Evolutionary conservation across 306 rosid species (phyloP), one percentile per base, ranked within the genome.

Genomic region (Casuarina cunninghamiana): DNA sequence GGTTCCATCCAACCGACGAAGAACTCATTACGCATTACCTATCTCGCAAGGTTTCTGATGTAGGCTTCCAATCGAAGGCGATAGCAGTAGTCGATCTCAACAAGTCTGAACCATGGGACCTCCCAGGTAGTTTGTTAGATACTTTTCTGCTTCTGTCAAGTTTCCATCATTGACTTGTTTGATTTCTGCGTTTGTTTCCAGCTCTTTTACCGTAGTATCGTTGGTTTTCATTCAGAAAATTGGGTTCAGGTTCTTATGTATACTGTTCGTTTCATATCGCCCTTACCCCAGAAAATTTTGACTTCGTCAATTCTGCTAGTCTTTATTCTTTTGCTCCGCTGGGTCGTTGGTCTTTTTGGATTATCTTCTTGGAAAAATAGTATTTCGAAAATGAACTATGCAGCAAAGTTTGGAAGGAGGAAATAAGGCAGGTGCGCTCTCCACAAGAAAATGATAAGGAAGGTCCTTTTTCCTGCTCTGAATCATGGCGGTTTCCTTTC

Each of bases 1-100:
- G 99, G 78, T 95, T 95, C 72, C 99, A 94, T 50, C 98, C 97
- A 2, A 92, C 98, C 2, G 98, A 94, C 57, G 98, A 94, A 90
- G 98, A 94, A 67, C 97, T 95, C 71, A 89, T 95, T n/a, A 86
- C 90, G 1, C 87, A 63, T 77, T 95, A 95, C 77, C 90, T 95
- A 16, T 72, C 76, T 69, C 85, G 71, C 53, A 95, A 95, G 78
- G 86, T 95, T 19, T 88, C 97, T 57, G 99, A 95, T 83, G 19
- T 68, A 71, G 51, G 73, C 35, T 95, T 93, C 91, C 79, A 90
- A 2, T 76, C 91, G 4, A 93, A 87, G 74, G 96, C 90, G 8
- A 80, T 95, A 15, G 91, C 96, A 0, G 90, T 91, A 58, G 99
- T 95, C 75, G 99, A 95, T 93, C 93, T 95, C 77, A 95, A 95